Percentiles rank a stretch among this genome's conserved stretches.
phyloP scores from a whole-genome alignment of 257 asterid genomes.

The Vinca minor region DNA sequence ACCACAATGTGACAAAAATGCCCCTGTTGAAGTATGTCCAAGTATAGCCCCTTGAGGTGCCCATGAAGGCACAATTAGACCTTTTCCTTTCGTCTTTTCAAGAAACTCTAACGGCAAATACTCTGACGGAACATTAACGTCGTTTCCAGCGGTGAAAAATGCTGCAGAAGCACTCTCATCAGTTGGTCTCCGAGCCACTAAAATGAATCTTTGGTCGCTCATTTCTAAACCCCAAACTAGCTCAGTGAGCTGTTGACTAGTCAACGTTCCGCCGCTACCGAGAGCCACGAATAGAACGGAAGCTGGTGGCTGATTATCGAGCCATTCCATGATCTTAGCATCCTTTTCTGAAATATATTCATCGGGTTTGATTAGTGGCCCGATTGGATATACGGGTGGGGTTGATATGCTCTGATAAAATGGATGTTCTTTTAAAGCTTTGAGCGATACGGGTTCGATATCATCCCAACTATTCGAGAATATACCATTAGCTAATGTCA shows the following conservation, averaged over 20 bases:
- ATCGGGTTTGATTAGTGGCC: conserved; percentile 29
- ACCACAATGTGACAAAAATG: conserved; percentile 39
- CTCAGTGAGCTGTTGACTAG: conserved; percentile 30
- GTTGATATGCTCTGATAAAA: conserved; percentile 20
- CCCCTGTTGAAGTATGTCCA: conserved; percentile 29
- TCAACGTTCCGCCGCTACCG: conserved; percentile 45
- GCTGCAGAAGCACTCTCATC: conserved; percentile 18
- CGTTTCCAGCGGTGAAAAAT: conserved; percentile 20
- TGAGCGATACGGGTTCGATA: conserved; percentile 26
- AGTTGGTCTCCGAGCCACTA: conserved; percentile 33
- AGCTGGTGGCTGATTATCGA: conserved; percentile 31
- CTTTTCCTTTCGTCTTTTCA: conserved; percentile 13
- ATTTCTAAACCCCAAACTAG: conserved; percentile 36
- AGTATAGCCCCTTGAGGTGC: conserved; percentile 35
- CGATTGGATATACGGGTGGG: conserved; percentile 31
- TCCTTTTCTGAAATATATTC: conserved; percentile 11
- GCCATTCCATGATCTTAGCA: conserved; percentile 23
- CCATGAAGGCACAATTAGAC: conserved; percentile 35
- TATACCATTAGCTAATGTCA: conserved; percentile 23
- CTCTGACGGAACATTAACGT: conserved; percentile 11
- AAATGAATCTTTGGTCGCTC: conserved; percentile 37
- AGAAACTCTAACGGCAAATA: conserved; percentile 33
- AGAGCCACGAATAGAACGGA: conserved; percentile 34
- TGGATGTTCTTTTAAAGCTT: conserved; percentile 25
- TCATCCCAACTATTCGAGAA: conserved; percentile 34